phyloP scores from a whole-genome alignment of 305 asterid genomes.

The Caryopteris hybrid region DNA sequence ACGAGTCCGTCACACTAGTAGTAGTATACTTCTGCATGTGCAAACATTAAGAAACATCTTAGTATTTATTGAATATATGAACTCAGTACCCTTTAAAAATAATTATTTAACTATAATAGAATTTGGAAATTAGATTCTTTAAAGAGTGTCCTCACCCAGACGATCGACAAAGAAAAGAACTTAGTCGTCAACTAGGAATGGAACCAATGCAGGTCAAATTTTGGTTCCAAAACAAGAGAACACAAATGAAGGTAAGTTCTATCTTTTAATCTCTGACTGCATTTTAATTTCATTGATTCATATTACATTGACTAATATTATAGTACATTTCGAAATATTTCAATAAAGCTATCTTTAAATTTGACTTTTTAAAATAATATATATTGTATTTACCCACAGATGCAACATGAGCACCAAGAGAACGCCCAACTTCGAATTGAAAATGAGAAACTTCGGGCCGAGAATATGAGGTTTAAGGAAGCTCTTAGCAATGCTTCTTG shows the following conservation, averaged over 20 bases:
- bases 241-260: constrained; percentile 44
- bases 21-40: too few species aligned
- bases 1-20: too few species aligned
- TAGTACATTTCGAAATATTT: too few species aligned
- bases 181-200: constrained; percentile 33
- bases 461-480: constrained; percentile 34
- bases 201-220: constrained; percentile 54
- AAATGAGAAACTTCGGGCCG: constrained; percentile 44
- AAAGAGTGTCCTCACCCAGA: constrained; percentile 53
- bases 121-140: constrained; percentile 47
- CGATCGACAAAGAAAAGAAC: constrained; percentile 39
- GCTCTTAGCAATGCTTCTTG: constrained; percentile 35
- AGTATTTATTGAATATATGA: background rate
- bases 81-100: background rate
- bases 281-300: too few species aligned
- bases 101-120: too few species aligned
- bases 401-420: constrained; percentile 43
- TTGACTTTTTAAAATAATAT: background rate
- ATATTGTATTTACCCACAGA: constrained; percentile 2
- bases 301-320: too few species aligned
- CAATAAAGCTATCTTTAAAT: too few species aligned
- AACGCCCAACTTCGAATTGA: constrained; percentile 35
- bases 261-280: background rate
- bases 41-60: too few species aligned
- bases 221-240: constrained; percentile 64